phyloP scores from a whole-genome alignment of 768 basidiomycete genomes.

The Phaeolepiota aurea region DNA sequence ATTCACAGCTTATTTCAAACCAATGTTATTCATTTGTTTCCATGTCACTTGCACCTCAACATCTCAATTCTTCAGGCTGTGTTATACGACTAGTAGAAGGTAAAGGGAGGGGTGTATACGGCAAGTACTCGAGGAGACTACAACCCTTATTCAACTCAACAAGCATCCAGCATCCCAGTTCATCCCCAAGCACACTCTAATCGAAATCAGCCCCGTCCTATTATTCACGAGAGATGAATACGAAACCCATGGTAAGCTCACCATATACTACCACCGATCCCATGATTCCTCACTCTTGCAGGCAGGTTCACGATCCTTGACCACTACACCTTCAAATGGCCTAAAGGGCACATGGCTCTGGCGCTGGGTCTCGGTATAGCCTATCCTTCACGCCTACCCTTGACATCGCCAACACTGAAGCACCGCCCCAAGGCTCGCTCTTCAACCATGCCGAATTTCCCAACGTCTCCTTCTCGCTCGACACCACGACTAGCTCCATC shows the following conservation, averaged over 20 bases:
- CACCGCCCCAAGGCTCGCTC: conserved; percentile 48
- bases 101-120: conserved; percentile 61
- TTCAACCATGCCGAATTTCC: conserved; percentile 72
- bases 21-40: neutral
- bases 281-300: conserved; percentile 6
- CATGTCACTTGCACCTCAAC: conserved; percentile 9
- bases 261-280: neutral
- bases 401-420: neutral
- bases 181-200: conserved; percentile 53
- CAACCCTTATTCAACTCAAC: neutral
- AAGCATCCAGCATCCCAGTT: conserved; percentile 32
- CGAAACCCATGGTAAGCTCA: conserved; percentile 44
- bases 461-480: conserved; percentile 60
- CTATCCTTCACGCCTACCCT: neutral
- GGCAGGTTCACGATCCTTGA: conserved; percentile 55
- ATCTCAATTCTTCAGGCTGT: conserved; percentile 42
- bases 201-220: conserved; percentile 86
- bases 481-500: conserved; percentile 48
- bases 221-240: conserved; percentile 69
- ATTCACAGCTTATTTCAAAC: neutral
- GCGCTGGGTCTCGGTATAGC: conserved; percentile 71
- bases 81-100: conserved; percentile 31
- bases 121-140: conserved; percentile 22
- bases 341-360: conserved; percentile 66
- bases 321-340: conserved; percentile 73